phyloP scores from a whole-genome alignment of 169 alveolate genomes.

The Plasmodium knowlesi region DNA sequence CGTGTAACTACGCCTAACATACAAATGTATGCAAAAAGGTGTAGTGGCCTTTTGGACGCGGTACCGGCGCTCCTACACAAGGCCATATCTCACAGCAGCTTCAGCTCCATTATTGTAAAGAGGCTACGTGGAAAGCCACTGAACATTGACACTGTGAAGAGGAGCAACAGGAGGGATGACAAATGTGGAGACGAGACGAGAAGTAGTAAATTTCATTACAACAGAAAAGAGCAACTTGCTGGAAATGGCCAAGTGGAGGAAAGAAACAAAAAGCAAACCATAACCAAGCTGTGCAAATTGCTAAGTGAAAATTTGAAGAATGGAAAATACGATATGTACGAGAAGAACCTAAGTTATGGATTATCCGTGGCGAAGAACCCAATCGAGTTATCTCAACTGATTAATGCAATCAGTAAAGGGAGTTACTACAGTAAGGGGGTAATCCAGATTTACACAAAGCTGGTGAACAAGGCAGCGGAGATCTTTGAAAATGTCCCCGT shows the following conservation, averaged over 20 bases:
- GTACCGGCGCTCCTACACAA: neutral
- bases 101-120: conserved; percentile 2
- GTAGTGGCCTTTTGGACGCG: conserved; percentile 7
- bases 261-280: neutral
- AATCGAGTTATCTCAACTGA: conserved; percentile 46
- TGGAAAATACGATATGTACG: conserved; percentile 26
- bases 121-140: conserved; percentile 6
- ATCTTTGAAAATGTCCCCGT: conserved; percentile 47
- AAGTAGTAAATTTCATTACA: neutral
- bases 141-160: conserved; percentile 34
- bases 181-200: conserved; percentile 11
- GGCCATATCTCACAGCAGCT: neutral
- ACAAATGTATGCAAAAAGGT: conserved; percentile 34
- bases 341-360: conserved; percentile 24
- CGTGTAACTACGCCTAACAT: neutral
- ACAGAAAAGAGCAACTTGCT: neutral
- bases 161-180: neutral
- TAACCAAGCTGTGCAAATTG: conserved; percentile 42
- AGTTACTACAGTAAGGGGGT: conserved; percentile 6
- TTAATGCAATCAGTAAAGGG: conserved; percentile 42
- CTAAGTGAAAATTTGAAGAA: conserved; percentile 23
- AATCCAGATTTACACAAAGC: neutral
- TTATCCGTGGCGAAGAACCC: conserved; percentile 41
- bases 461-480: conserved; percentile 25
- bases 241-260: neutral